Base-by-base conservation (phyloP, 768 basidiomycete genomes). In the Rhodotorula paludigena region DNA sequence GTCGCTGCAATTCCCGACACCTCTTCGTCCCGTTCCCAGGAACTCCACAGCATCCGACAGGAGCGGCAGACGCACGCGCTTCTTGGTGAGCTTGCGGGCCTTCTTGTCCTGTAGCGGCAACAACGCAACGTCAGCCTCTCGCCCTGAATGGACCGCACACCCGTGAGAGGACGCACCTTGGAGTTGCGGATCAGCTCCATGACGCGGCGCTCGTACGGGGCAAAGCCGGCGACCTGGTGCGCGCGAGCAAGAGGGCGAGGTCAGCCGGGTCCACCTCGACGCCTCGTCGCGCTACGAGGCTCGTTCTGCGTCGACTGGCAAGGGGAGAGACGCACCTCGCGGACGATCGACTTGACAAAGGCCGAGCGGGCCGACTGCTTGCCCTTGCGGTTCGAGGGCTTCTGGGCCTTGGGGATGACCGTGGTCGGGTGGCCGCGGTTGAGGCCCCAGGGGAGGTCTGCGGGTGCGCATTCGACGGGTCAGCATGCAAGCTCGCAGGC, bases 1-100 rank as follows among this genome's bases (percentile, higher is more conserved):
- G n/a, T n/a, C n/a, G n/a, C n/a, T n/a, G n/a, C n/a, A n/a, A n/a
- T n/a, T n/a, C n/a, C n/a, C n/a, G n/a, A n/a, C n/a, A n/a, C n/a
- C n/a, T n/a, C n/a, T n/a, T n/a, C n/a, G n/a, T n/a, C n/a, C n/a
- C n/a, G n/a, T n/a, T n/a, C n/a, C n/a, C n/a, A n/a, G n/a, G n/a
- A n/a, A n/a, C n/a, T n/a, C n/a, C n/a, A n/a, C n/a, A n/a, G n/a
- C n/a, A n/a, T n/a, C n/a, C n/a, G 44, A 64, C 32, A 55, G 21
- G 9, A 57, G 32, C 42, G 51, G 10, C 21, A 30, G 64, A n/a
- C 87, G 75, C 77, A 96, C 71, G 60, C 94, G 87, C 84, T 94
- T 97, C 87, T 99, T 99, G 76, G 92, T 93, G 84, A 98, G 83
- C 83, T 98, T 98, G 80, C 92, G 85, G 67, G 94, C 94, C 82